Evolutionary conservation across 345 rosid species (phyloP).

Genomic region (Bruguiera gymnorhiza): DNA sequence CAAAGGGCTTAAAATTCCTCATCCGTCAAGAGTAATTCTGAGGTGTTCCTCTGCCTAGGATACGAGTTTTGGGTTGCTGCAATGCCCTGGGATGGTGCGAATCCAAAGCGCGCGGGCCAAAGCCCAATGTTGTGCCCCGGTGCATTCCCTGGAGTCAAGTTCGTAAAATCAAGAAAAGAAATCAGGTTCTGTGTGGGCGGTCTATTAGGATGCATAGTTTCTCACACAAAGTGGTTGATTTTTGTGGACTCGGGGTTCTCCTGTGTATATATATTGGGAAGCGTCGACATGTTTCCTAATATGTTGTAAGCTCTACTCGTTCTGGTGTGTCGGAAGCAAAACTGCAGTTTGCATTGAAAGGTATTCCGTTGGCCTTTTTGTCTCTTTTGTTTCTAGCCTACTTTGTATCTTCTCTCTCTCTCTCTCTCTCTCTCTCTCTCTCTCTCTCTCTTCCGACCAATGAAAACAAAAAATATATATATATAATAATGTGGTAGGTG

Average conservation of each 20-base stretch:
- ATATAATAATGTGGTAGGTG: too few species aligned
- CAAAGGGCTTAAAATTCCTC: background rate
- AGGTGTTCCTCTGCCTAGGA: background rate
- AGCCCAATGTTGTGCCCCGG: background rate
- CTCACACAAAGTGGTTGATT: background rate
- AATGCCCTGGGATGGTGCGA: conserved; percentile 13
- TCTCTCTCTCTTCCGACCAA: too few species aligned
- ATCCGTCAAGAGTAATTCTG: background rate
- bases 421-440: too few species aligned
- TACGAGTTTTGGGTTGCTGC: conserved; percentile 12
- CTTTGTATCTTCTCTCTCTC: too few species aligned
- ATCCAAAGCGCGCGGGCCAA: background rate
- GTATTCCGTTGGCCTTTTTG: too few species aligned
- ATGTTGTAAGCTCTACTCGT: background rate
- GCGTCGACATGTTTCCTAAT: background rate
- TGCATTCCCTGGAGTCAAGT: background rate
- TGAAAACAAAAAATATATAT: too few species aligned
- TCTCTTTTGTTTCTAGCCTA: too few species aligned
- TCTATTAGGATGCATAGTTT: conserved; percentile 1
- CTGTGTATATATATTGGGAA: conserved; percentile 3
- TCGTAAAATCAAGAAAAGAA: background rate
- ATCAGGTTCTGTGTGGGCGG: background rate
- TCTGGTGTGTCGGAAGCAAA: too few species aligned
- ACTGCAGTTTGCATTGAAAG: too few species aligned
- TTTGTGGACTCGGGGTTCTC: background rate